Base-by-base conservation (phyloP, 1,284 basidiomycete species). In the Sanguinoderma infundibulare region DNA sequence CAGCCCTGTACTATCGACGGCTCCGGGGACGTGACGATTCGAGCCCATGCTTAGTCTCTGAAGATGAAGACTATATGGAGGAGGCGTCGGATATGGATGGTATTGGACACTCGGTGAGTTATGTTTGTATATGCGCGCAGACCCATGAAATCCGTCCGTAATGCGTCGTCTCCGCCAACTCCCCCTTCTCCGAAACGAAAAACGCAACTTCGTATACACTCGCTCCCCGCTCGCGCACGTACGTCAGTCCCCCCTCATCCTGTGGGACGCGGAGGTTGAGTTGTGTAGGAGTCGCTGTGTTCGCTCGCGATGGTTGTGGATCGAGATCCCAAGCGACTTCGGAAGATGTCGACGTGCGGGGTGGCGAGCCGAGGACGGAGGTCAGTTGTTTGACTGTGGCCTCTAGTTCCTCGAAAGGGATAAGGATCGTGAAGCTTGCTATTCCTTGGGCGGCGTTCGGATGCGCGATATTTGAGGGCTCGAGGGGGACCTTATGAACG, bases 171-270 rank as follows among this genome's bases (percentile, higher is more conserved):
- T 70, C 68, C 38, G 64, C 71, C 12, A 72, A 77, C 30, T 65
- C 64, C 17, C 73, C 69, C 24, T 69, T 69, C 15, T 65, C 65
- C 4, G 59, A 65, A 7, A 67, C 68, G 1, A 85, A 75, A 65
- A 87, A 80, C 2, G 74, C 83, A 3, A 87, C 75, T 64, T 87
- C 85, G 57, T 78, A 81, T 5, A 85, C 78, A 0, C 80, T 80
- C 7, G 73, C 67, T 1, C 72, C 77, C n/a, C 68, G 67, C 15
- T 59, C 61, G n/a, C 58, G 59, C 7, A 85, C 58, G 60, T 81
- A 79, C 5, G 40, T 58, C 12, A 55, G 50, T 59, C 85, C 81
- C 9, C 74, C 76, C 0, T 72, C 73, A 26, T 73, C 70, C 10
- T 57, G 47, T 1, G 83, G 75, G 6, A 68, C 62, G 20, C 69